A percentile compares a stretch with the other conserved stretches of the same genome.
Conservation (phyloP, 2,329 filamentous ascomycete species). For the Aspergillus piperis region DNA sequence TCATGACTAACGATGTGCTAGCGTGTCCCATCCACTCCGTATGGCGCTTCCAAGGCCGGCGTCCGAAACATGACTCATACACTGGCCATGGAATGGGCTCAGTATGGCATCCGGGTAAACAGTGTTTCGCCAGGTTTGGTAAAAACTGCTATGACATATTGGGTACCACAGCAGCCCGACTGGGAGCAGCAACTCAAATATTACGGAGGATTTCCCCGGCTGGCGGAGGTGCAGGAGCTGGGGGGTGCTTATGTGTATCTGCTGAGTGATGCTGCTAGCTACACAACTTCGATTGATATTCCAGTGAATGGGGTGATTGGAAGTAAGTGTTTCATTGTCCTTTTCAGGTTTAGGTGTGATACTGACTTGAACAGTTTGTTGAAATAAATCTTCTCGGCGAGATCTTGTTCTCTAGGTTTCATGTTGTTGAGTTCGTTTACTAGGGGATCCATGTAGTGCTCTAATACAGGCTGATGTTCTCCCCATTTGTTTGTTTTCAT, state of each 20-base stretch:
- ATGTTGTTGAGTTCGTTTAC: no score
- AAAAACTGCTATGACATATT: slow-evolving; percentile 49
- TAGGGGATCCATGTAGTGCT: no score
- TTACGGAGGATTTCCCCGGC: slow-evolving; percentile 55
- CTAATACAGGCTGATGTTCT: no score
- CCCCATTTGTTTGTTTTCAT: no score
- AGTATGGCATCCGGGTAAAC: slow-evolving; percentile 69
- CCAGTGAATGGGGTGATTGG: slow-evolving; percentile 52
- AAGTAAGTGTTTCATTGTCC: slow-evolving; percentile 19
- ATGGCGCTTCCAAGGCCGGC: slow-evolving; percentile 49
- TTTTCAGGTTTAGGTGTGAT: rapidly evolving
- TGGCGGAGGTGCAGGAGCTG: slow-evolving; percentile 55
- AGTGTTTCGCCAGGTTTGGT: slow-evolving; percentile 47
- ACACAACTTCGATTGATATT: slow-evolving; percentile 54
- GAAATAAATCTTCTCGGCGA: no score
- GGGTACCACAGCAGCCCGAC: slow-evolving; percentile 51
- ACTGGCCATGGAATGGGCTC: slow-evolving; percentile 70
- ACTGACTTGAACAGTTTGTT: background rate
- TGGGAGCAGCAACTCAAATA: slow-evolving; percentile 57
- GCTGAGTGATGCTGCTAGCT: slow-evolving; percentile 50
- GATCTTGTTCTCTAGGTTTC: background rate
- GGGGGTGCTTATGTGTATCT: slow-evolving; percentile 54
- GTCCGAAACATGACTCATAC: slow-evolving; percentile 49
- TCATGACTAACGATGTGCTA: background rate
- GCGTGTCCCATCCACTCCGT: slow-evolving; percentile 41